Base-by-base conservation (phyloP, 768 basidiomycete species). In the Leccinum fibrillosum region DNA sequence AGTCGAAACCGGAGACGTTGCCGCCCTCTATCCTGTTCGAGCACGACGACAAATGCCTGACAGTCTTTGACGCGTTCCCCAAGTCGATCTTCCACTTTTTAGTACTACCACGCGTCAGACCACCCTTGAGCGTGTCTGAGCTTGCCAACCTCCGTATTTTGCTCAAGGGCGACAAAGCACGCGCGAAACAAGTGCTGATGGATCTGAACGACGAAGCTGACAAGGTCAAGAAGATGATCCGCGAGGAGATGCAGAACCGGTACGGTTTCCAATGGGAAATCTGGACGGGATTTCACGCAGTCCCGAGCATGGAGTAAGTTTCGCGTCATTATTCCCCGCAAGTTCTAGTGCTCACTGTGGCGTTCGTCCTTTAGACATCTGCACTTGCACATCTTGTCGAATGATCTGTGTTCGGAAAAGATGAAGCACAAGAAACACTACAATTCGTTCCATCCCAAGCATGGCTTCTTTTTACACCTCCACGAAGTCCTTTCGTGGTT, bases 351-450 rank as follows among this genome's bases (percentile, higher is more conserved):
- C 37, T 39, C 17, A 39, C 17, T 39, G 37, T 32, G 19, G 13
- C 34, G 6, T 35, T 26, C 23, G 25, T 47, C 23, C 3, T 56
- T 55, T 49, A 92, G 90, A 59, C 92, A 94, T 69, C 59, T 94
- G 3, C 92, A 97, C 67, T 72, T 96, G 11, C 94, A 97, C 68
- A 84, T 97, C 53, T 74, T 97, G 39, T 94, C 93, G 4, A 79
- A 83, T 5, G 94, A 97, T 68, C 69, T 94, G 35, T 78, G 79
- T 54, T 87, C 88, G 0, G 79, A 83, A 9, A 75, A 74, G 53
- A 73, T 95, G 77, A 96, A 94, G 75, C 82, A 78, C 55, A 97
- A 96, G 77, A 90, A 88, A 67, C 94, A 97, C 63, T 90, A 92
- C 74, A 94, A 95, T 66, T 89, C 91, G 5, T 97, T 95, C 74